phyloP scores from a whole-genome alignment of 352 stramenopile species.

The Stramenopiles sp. region DNA sequence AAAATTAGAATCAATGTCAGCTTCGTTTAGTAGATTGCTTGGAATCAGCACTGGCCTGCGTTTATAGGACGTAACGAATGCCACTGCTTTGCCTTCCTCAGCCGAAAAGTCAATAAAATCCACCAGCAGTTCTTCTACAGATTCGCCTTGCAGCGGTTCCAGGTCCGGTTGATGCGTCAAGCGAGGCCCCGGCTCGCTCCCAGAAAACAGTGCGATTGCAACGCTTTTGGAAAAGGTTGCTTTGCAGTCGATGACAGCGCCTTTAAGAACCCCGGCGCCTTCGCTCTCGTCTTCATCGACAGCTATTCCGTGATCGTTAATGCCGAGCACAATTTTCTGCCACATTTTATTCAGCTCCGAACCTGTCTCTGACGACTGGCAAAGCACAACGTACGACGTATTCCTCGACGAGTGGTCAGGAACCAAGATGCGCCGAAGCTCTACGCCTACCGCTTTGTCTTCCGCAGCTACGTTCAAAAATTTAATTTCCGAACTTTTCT shows the following conservation, averaged over 20 bases:
- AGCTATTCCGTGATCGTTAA: too few species aligned
- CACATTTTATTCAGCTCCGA: too few species aligned
- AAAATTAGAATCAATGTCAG: too few species aligned
- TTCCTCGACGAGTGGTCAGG: not conserved
- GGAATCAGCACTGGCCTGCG: not conserved
- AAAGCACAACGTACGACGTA: not conserved
- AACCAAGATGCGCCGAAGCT: too few species aligned
- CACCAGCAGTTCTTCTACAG: not conserved
- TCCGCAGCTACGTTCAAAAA: too few species aligned
- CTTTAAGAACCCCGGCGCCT: not conserved
- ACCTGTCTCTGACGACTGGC: too few species aligned
- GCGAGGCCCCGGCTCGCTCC: too few species aligned
- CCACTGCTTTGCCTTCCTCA: not conserved
- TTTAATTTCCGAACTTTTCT: not conserved
- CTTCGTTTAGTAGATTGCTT: too few species aligned
- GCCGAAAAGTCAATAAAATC: not conserved
- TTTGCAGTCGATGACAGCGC: not conserved
- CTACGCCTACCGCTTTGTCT: too few species aligned
- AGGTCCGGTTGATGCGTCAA: not conserved
- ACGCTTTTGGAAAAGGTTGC: not conserved
- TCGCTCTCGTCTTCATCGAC: too few species aligned
- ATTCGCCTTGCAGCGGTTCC: not conserved
- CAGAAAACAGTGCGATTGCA: not conserved
- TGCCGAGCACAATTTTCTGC: too few species aligned
- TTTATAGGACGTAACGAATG: not conserved